Conservation (phyloP, 331 rosid species). For the Dryas integrifolia region DNA sequence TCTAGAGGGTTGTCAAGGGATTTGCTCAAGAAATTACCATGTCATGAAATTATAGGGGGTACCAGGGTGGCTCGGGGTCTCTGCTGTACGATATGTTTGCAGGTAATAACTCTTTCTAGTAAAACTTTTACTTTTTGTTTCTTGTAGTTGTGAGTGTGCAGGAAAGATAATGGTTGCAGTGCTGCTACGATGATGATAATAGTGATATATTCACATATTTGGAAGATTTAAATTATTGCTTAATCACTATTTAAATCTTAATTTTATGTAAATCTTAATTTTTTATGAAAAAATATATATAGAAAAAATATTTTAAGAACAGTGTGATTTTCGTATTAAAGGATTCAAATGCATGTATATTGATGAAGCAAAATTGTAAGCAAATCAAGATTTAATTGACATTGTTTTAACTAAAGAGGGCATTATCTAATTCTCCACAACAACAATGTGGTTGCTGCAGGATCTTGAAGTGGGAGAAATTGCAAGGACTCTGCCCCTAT, state of each 20-base stretch:
- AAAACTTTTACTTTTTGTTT: constrained; percentile 4
- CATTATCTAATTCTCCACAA: constrained; percentile 4
- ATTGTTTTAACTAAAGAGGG: background rate
- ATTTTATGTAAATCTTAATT: background rate
- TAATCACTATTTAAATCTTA: background rate
- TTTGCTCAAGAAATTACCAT: constrained; percentile 54
- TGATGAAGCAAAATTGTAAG: background rate
- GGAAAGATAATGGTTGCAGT: background rate
- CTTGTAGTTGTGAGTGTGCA: background rate
- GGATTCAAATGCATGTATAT: background rate
- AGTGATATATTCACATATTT: background rate
- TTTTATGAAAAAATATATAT: background rate
- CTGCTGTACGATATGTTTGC: constrained; percentile 72
- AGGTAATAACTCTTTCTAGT: constrained; percentile 41
- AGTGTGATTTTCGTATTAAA: background rate
- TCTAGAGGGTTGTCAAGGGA: constrained; percentile 60
- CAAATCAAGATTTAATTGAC: background rate
- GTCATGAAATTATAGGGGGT: constrained; percentile 47
- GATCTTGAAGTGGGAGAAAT: constrained; percentile 64
- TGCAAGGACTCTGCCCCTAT: constrained; percentile 60
- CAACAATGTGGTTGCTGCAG: constrained; percentile 35
- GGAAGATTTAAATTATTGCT: background rate
- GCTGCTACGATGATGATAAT: background rate
- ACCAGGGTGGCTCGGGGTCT: constrained; percentile 41
- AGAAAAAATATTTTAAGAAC: background rate